These are phyloP conservation scores for Pyrus communis DNA, from an alignment of 306 rosid species.

Conservation along the genomic window DNA sequence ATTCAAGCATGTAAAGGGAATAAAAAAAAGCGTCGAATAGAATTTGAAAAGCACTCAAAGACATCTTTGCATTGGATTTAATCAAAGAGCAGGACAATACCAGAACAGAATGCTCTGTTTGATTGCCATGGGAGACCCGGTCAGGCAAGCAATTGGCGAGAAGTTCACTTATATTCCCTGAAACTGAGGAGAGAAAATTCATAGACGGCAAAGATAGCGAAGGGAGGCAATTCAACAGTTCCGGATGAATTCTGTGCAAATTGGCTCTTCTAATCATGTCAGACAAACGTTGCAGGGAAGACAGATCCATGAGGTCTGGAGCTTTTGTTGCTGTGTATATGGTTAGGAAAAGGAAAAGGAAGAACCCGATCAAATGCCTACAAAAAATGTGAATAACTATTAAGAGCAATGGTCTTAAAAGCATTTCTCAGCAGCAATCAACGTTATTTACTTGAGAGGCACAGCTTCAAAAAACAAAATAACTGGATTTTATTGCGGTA, in stretches of 20 bases:
- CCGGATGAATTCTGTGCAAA: constrained; percentile 32
- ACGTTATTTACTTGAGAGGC: not conserved
- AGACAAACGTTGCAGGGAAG: constrained; percentile 30
- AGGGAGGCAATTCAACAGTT: constrained; percentile 42
- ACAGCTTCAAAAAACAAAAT: not conserved
- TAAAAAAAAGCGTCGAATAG: not conserved
- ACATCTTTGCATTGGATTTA: not conserved
- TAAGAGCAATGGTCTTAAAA: not conserved
- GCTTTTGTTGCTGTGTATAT: constrained; percentile 41
- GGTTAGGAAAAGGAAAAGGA: constrained; percentile 54
- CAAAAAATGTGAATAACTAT: constrained; percentile 1
- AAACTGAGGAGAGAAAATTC: constrained; percentile 30
- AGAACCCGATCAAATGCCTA: constrained; percentile 72
- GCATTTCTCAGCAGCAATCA: not conserved
- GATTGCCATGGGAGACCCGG: constrained; percentile 12
- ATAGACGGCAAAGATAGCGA: constrained; percentile 31
- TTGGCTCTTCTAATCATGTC: constrained; percentile 30
- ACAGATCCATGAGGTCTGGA: constrained; percentile 33
- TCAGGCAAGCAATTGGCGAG: constrained; percentile 40
- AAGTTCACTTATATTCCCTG: constrained; percentile 34
- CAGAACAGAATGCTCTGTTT: not conserved
- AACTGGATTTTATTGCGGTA: not conserved
- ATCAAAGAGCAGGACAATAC: constrained; percentile 18
- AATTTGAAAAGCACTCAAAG: not conserved
- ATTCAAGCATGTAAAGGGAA: not conserved